These are phyloP conservation scores for Aspergillus intermedius DNA, from an alignment of 2,329 filamentous ascomycete genomes.

Conservation along the genomic window DNA sequence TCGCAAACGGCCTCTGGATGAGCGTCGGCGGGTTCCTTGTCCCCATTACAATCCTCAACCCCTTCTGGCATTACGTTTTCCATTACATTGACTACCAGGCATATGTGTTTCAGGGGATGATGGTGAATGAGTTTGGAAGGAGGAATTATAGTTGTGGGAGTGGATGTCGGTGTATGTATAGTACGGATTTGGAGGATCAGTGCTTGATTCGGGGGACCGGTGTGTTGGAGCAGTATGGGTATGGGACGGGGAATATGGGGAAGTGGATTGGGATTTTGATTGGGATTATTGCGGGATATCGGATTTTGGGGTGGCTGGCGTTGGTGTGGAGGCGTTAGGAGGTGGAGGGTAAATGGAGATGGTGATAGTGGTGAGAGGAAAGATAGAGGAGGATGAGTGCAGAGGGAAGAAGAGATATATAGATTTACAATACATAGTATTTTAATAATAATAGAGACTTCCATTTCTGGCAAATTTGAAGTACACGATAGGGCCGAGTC, in stretches of 20 bases:
- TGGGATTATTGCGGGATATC: slow-evolving; percentile 66
- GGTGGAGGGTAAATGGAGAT: background rate
- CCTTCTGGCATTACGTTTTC: slow-evolving; percentile 80
- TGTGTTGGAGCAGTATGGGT: slow-evolving; percentile 65
- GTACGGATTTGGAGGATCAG: slow-evolving; percentile 53
- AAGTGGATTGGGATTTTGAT: slow-evolving; percentile 73
- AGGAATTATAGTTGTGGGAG: slow-evolving; percentile 57
- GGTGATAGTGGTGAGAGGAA: background rate
- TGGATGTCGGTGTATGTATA: slow-evolving; percentile 64
- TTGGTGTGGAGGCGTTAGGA: slow-evolving; percentile 27
- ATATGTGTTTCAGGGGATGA: slow-evolving; percentile 88
- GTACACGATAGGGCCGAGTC: too few species aligned
- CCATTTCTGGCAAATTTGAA: too few species aligned
- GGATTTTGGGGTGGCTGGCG: slow-evolving; percentile 61
- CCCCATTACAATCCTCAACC: slow-evolving; percentile 63
- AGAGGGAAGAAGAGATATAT: too few species aligned
- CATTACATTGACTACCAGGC: slow-evolving; percentile 83
- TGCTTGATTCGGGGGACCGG: slow-evolving; percentile 66
- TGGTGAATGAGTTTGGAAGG: slow-evolving; percentile 75
- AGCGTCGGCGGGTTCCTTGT: slow-evolving; percentile 78
- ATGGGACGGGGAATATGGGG: slow-evolving; percentile 55
- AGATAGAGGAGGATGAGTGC: too few species aligned
- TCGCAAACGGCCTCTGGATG: slow-evolving; percentile 89
- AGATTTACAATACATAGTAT: too few species aligned
- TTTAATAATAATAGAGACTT: too few species aligned